Base-by-base conservation (phyloP, 345 rosid genomes). In the Corymbia maculata region DNA sequence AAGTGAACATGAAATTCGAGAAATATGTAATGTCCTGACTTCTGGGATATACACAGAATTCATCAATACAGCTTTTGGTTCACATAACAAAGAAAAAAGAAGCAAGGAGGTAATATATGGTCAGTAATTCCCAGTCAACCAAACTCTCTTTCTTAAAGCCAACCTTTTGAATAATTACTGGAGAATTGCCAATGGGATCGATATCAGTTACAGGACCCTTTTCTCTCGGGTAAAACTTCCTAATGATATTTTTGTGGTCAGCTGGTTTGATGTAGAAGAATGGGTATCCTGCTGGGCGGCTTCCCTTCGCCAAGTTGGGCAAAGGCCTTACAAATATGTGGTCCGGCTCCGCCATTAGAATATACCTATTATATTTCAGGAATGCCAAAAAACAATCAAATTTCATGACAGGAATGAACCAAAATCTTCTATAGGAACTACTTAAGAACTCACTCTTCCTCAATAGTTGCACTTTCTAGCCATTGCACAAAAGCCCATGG, bases 401-500 rank as follows among this genome's bases (percentile, higher is more conserved):
- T 30, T 47, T 52, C 61, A 51, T 14, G 47, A 85, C 55, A 12
- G 44, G 87, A 52, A 52, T 32, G 59, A 85, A 51, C 24, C 45
- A 22, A 50, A 28, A 7, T 61, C 28, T 55, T 22, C 57, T 80
- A n/a, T 13, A 36, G 21, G 87, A 61, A n/a, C 13, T 11, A 50
- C 86, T 64, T 52, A 79, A 66, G 55, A 30, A 88, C 94, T 91
- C 88, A 94, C 95, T 93, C 96, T 91, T 94, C 96, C 91, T 93
- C 95, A 75, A 96, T 96, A 79, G 92, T 90, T 85, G 95, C 95
- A 53, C 90, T 95, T 85, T 95, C 97, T 89, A 96, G 92, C 98
- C 98, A 96, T 88, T 95, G 98, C 88, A 94, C 95, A 89, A 96
- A 96, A 85, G 97, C 98, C 97, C 98, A 96, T 0, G 98, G 98